These are phyloP conservation scores for Fusarium odoratissimum DNA, from an alignment of 2,329 filamentous ascomycete genomes.

Conservation along the genomic window DNA sequence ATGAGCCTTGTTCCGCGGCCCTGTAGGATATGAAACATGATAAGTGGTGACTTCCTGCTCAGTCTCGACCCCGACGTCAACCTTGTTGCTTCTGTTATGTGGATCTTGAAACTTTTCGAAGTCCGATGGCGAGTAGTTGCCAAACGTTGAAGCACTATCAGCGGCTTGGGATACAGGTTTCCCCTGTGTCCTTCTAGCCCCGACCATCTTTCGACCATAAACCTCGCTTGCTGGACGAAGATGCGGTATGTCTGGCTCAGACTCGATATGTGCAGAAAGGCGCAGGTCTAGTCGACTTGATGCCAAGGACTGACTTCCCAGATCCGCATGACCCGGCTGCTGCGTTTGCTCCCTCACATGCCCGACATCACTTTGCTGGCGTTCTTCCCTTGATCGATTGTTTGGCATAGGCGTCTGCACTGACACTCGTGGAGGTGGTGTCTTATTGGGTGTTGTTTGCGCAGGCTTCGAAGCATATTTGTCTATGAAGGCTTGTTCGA, in stretches of 20 bases:
- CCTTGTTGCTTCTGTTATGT: neutral
- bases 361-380: neutral
- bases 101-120: neutral
- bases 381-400: neutral
- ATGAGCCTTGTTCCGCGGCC: neutral
- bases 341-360: neutral
- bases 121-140: constrained; percentile 1
- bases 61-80: neutral
- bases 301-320: neutral
- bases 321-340: neutral
- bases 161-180: neutral
- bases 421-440: neutral
- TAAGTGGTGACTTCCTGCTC: neutral
- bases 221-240: constrained; percentile 46
- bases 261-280: neutral
- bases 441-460: neutral
- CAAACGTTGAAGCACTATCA: neutral
- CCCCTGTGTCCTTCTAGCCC: neutral
- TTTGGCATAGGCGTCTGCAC: neutral
- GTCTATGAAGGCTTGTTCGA: constrained; percentile 38
- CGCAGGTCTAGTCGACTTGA: neutral
- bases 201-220: constrained; percentile 44
- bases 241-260: constrained; percentile 29
- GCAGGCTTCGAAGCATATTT: neutral
- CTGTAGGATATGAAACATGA: neutral